A percentile compares a stretch with the other conserved stretches of the same genome.
Evolutionary conservation across 768 basidiomycete species (phyloP).

Genomic region (Tulasnella sp.): DNA sequence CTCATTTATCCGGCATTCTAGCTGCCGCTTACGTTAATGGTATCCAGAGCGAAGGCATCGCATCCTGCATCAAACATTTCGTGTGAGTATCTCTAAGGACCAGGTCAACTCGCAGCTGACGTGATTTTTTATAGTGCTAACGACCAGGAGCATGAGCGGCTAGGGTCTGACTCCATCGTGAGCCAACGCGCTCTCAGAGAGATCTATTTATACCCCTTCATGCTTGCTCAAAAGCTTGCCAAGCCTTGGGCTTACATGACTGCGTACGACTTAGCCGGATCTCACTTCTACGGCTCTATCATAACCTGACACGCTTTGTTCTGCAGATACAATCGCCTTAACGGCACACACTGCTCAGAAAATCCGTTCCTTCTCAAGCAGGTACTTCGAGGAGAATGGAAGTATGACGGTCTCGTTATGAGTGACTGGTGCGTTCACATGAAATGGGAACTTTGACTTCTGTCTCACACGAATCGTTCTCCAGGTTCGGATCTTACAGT

Average conservation of each 20-base stretch:
- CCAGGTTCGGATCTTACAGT: slow-evolving; percentile 31
- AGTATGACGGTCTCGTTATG: slow-evolving; percentile 47
- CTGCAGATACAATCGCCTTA: slow-evolving; percentile 1
- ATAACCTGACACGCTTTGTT: background rate
- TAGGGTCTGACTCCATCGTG: slow-evolving; percentile 50
- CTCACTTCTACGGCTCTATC: background rate
- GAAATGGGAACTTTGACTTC: background rate
- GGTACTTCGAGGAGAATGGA: slow-evolving; percentile 55
- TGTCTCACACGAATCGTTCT: background rate
- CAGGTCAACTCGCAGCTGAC: background rate
- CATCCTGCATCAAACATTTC: slow-evolving; percentile 71
- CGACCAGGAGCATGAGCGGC: slow-evolving; percentile 64
- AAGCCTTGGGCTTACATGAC: slow-evolving; percentile 51
- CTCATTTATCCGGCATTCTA: slow-evolving; percentile 58
- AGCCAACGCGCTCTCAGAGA: slow-evolving; percentile 57
- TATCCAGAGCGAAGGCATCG: slow-evolving; percentile 64
- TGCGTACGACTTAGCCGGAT: background rate
- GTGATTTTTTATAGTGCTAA: slow-evolving; percentile 29
- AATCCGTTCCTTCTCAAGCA: slow-evolving; percentile 37
- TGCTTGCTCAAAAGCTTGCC: slow-evolving; percentile 41
- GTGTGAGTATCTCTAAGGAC: slow-evolving; percentile 28
- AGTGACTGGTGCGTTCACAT: slow-evolving; percentile 38
- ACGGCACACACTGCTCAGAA: slow-evolving; percentile 44
- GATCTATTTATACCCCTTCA: slow-evolving; percentile 60
- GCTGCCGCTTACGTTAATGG: slow-evolving; percentile 66